Conservation (phyloP, 345 rosid genomes). For the Dipteronia dyeriana region DNA sequence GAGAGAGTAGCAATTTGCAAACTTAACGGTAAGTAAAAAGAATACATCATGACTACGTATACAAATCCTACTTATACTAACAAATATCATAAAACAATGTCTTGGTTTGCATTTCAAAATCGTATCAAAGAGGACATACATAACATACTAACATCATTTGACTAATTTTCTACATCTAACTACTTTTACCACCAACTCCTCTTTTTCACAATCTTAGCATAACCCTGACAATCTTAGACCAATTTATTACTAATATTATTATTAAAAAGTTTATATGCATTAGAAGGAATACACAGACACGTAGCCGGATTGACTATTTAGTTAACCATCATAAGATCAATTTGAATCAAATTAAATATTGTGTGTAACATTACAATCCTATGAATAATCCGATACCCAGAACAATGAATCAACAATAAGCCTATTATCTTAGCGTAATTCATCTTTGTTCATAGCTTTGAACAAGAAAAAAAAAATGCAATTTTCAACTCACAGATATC, state of each 20-base stretch:
- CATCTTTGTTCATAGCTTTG: background rate
- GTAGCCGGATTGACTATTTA: background rate
- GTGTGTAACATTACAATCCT: background rate
- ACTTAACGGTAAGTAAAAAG: background rate
- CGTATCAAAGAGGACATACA: background rate
- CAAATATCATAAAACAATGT: background rate
- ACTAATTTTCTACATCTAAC: background rate
- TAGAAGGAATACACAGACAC: no score
- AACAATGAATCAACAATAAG: slow-evolving; percentile 3
- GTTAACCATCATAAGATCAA: background rate
- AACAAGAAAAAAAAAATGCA: background rate
- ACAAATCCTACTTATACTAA: background rate
- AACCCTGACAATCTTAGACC: background rate
- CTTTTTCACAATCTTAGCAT: background rate
- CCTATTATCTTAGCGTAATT: background rate
- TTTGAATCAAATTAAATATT: background rate
- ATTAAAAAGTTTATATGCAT: background rate
- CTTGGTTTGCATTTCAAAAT: no score
- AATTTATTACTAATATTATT: no score
- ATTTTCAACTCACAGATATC: background rate
- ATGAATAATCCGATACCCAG: background rate
- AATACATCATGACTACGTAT: background rate
- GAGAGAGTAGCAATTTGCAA: no score
- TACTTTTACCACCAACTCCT: background rate
- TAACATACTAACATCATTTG: background rate